Evolutionary conservation across 2,329 filamentous ascomycete species (phyloP), one percentile per base, ranked within the genome.

Genomic region (Talaromyces sp.): DNA sequence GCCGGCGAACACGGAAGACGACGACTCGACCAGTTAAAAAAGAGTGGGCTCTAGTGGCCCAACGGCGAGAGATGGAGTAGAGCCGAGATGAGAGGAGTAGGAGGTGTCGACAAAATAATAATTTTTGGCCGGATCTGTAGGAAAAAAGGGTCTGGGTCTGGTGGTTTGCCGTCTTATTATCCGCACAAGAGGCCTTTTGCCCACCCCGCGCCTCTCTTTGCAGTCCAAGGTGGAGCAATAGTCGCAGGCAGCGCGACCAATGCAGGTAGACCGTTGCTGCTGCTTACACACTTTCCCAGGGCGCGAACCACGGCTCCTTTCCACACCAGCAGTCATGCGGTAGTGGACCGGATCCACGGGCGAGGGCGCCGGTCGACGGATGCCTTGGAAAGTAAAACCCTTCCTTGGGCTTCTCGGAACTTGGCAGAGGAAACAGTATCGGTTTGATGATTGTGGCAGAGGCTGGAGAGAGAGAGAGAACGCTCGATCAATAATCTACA

Each of bases 231-330:
- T 64, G 59, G 60, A 62, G 56, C 57, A 42, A 40, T 54, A 57
- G 51, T 42, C 44, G 42, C 61, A 56, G n/a, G 18, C 44, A n/a
- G 44, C 44, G 44, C 44, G 18, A 47, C 60, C 55, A 56, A 59
- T 64, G 62, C 60, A 60, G 56, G 56, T 47, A 34, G 60, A 31
- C 54, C 62, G 62, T 62, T 60, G 55, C 54, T 60, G 62, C 61
- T 57, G 55, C 58, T 50, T 28, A 28, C 54, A 36, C 27, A 33
- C 28, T 59, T 28, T 51, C 36, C 47, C 42, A 57, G 44, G 47
- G 33, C 12, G 40, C 69, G 66, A 66, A 73, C 71, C 68, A 72
- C 68, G 72, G 69, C 71, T 73, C 68, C 61, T 51, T 67, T 47
- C 18, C 44, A 47, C 44, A 27, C 44, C 44, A 47, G 56, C 57